These are phyloP conservation scores for Pelargonium australe DNA, from an alignment of 441 rosid species.

Conservation along the genomic window DNA sequence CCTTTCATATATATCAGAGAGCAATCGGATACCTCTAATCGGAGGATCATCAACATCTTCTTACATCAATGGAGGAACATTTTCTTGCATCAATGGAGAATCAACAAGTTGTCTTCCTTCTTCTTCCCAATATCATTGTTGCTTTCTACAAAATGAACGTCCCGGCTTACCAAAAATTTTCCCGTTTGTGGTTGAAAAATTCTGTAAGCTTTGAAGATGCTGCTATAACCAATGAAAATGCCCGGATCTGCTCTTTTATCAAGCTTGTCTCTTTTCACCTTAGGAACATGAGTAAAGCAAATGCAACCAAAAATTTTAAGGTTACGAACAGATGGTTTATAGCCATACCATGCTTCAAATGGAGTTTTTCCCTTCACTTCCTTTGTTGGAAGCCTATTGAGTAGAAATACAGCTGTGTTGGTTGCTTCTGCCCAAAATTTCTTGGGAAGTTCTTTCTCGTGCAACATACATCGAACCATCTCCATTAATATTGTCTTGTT, in stretches of 20 bases:
- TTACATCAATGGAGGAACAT: too few relatives aligned
- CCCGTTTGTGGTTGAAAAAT: not conserved
- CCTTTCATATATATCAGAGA: not conserved
- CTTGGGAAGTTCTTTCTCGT: conserved; percentile 4
- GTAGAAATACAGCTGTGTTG: conserved; percentile 2
- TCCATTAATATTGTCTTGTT: conserved; percentile 16
- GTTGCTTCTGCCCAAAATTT: conserved; percentile 12
- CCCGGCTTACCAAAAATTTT: not conserved
- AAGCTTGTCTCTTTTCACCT: conserved; percentile 7
- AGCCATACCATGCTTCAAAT: conserved; percentile 13
- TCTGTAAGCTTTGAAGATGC: not conserved
- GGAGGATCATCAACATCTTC: not conserved
- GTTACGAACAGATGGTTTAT: conserved; percentile 1
- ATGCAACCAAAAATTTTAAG: conserved; percentile 15
- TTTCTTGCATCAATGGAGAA: too few relatives aligned
- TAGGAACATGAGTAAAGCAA: not conserved
- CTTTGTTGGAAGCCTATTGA: conserved; percentile 2
- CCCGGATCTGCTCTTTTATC: not conserved
- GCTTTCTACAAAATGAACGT: conserved; percentile 8
- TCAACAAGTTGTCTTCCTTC: too few relatives aligned
- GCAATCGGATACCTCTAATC: not conserved
- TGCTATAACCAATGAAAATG: conserved; percentile 12
- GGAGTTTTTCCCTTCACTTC: conserved; percentile 9
- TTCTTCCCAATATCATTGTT: not conserved
- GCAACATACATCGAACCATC: conserved; percentile 14